A percentile compares a stretch with the other conserved stretches of the same genome.
phyloP scores from a whole-genome alignment of 176 grass and related monocot genomes.

The Carex kokanica region DNA sequence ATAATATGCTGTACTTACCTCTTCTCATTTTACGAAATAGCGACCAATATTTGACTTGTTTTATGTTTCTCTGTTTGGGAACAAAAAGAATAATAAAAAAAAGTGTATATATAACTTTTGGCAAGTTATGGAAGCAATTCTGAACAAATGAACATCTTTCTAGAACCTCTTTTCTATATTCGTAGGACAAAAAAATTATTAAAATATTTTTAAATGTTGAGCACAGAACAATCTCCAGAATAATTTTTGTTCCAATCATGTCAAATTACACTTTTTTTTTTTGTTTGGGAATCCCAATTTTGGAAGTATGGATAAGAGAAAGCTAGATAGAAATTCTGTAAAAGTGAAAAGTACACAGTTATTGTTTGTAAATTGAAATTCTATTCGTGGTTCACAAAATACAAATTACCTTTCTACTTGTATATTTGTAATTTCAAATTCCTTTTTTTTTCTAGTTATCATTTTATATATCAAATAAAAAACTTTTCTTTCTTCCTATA shows the following conservation, averaged over 20 bases:
- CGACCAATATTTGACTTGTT: neutral
- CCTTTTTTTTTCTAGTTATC: neutral
- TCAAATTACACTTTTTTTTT: neutral
- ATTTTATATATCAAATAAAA: neutral
- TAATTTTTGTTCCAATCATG: neutral
- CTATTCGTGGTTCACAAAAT: neutral
- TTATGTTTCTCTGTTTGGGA: neutral
- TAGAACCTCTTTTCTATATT: neutral
- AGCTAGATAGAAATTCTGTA: neutral
- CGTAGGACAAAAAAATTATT: neutral
- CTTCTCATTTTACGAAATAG: too few species aligned
- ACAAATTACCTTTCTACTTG: neutral
- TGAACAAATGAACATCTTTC: neutral
- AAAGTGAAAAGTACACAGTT: neutral
- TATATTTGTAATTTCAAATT: neutral
- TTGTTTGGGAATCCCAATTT: neutral
- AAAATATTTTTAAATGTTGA: conserved; percentile 2
- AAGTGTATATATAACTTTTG: neutral
- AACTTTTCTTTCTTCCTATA: neutral
- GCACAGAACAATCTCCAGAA: neutral
- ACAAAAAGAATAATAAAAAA: conserved; percentile 2
- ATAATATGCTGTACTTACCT: too few species aligned
- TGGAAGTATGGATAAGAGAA: neutral
- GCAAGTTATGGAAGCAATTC: neutral
- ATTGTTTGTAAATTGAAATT: neutral